phyloP scores from a whole-genome alignment of 2,329 filamentous ascomycete species.

The Colletotrichum sojae region DNA sequence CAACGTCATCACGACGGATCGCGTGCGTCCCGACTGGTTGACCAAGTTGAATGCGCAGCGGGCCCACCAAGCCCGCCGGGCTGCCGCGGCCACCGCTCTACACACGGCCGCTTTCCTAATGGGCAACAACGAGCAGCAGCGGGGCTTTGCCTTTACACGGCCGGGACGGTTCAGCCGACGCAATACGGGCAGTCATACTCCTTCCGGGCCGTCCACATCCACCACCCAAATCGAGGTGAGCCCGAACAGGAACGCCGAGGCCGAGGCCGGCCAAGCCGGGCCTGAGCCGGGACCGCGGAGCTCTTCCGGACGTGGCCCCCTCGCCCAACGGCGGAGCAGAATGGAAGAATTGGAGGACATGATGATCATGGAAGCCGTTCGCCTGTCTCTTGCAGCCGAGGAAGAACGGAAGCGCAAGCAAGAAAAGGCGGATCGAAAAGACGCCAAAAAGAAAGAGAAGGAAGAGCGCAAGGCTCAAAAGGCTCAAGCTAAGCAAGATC shows the following conservation, averaged over 20 bases:
- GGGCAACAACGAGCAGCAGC: conserved; percentile 71
- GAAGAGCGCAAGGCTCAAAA: conserved; percentile 86
- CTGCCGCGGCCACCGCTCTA: conserved; percentile 92
- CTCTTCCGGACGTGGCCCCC: conserved; percentile 47
- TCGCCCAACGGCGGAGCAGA: conserved; percentile 60
- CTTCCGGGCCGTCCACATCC: conserved; percentile 44
- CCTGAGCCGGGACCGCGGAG: conserved; percentile 52
- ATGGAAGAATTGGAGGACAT: conserved; percentile 95
- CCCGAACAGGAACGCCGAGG: conserved; percentile 45
- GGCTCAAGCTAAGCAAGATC: conserved; percentile 55
- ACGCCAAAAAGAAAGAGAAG: conserved; percentile 88
- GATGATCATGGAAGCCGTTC: conserved; percentile 98
- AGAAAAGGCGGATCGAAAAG: conserved; percentile 85
- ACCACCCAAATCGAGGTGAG: conserved; percentile 50
- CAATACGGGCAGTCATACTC: conserved; percentile 57
- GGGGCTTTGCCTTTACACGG: conserved; percentile 59
- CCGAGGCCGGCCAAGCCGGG: conserved; percentile 45
- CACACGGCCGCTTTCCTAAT: conserved; percentile 96
- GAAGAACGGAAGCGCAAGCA: conserved; percentile 91
- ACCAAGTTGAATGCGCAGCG: conserved; percentile 89
- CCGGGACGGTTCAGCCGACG: conserved; percentile 71
- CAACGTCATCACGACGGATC: conserved; percentile 92
- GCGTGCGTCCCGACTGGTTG: conserved; percentile 93
- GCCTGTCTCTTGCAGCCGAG: conserved; percentile 90
- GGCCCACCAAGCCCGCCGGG: conserved; percentile 86